A percentile compares a stretch with the other conserved stretches of the same genome.
Conservation (phyloP, 2,329 filamentous ascomycete species). For the Zasmidium angulare region DNA sequence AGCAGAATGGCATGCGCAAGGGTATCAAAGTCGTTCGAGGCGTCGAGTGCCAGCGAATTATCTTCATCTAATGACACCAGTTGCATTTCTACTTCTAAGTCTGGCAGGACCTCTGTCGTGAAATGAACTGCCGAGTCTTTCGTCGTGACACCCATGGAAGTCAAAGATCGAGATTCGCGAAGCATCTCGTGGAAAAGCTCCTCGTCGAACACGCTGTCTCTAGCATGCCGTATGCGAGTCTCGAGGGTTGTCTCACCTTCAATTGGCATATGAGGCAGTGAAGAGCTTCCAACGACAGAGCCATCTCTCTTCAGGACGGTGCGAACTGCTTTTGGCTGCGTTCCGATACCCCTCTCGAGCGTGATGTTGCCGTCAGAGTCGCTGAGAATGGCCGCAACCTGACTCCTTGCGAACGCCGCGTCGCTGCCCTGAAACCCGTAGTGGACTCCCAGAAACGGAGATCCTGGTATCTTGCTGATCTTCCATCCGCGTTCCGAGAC, state of each 20-base stretch:
- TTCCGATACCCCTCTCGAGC: constrained; percentile 65
- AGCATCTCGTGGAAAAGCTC: constrained; percentile 90
- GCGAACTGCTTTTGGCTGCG: constrained; percentile 61
- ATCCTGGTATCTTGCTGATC: constrained; percentile 65
- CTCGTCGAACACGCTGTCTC: constrained; percentile 77
- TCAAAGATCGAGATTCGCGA: constrained; percentile 72
- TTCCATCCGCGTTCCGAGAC: constrained; percentile 86
- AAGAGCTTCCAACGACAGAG: constrained; percentile 57
- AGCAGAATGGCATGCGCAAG: constrained; percentile 67
- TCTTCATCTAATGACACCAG: constrained; percentile 55
- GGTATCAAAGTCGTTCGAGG: constrained; percentile 35
- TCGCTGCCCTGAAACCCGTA: constrained; percentile 82
- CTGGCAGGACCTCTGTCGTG: constrained; percentile 29
- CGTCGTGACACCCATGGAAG: constrained; percentile 68
- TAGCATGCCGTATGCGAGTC: constrained; percentile 68
- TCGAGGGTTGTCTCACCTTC: constrained; percentile 62
- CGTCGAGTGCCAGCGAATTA: constrained; percentile 14
- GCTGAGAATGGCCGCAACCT: constrained; percentile 77
- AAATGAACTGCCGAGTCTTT: constrained; percentile 48
- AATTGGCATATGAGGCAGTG: constrained; percentile 31
- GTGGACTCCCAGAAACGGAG: constrained; percentile 69
- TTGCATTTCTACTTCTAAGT: constrained; percentile 66
- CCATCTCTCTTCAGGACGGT: constrained; percentile 64
- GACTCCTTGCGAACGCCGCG: constrained; percentile 63
- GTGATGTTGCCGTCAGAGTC: constrained; percentile 71